phyloP scores from a whole-genome alignment of 208 protist genomes.

The Crithidia mellificae region DNA sequence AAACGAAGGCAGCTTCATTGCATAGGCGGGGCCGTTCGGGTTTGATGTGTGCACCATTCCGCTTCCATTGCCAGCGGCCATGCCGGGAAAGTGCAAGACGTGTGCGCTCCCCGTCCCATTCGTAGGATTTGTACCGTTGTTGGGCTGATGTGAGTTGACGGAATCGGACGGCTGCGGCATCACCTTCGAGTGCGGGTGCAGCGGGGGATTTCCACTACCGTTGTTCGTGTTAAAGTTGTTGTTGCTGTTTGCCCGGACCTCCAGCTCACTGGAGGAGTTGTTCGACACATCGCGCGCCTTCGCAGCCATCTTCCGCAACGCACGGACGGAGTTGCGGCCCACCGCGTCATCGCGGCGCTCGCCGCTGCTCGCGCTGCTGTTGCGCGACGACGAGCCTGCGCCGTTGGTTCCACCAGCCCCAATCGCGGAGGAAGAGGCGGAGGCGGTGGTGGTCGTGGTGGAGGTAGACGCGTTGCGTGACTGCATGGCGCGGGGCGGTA shows the following conservation, averaged over 20 bases:
- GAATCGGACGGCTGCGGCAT: not conserved
- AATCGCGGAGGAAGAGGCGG: not conserved
- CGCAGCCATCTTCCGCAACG: constrained; percentile 25
- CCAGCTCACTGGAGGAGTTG: constrained; percentile 26
- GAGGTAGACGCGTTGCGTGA: constrained; percentile 21
- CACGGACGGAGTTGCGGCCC: constrained; percentile 21
- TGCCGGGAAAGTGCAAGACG: not conserved
- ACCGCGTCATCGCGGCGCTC: constrained; percentile 9
- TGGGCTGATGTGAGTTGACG: not conserved
- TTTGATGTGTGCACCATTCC: not conserved
- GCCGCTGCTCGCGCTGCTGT: constrained; percentile 25
- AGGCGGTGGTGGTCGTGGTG: too few species aligned
- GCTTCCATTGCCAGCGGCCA: not conserved
- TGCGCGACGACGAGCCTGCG: constrained; percentile 24
- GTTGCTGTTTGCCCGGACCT: not conserved
- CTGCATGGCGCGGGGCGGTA: constrained; percentile 8
- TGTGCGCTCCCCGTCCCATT: not conserved
- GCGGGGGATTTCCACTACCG: too few species aligned
- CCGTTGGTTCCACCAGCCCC: not conserved
- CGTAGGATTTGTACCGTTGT: not conserved
- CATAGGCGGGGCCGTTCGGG: constrained; percentile 6
- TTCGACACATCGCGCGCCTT: constrained; percentile 25
- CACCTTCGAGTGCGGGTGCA: constrained; percentile 8
- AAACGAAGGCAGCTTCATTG: constrained; percentile 19
- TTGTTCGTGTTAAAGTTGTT: not conserved